Percentiles rank a stretch among this genome's conserved stretches.
These are phyloP conservation scores for Canavalia gladiata DNA, from an alignment of 306 rosid genomes.

Conservation along the genomic window DNA sequence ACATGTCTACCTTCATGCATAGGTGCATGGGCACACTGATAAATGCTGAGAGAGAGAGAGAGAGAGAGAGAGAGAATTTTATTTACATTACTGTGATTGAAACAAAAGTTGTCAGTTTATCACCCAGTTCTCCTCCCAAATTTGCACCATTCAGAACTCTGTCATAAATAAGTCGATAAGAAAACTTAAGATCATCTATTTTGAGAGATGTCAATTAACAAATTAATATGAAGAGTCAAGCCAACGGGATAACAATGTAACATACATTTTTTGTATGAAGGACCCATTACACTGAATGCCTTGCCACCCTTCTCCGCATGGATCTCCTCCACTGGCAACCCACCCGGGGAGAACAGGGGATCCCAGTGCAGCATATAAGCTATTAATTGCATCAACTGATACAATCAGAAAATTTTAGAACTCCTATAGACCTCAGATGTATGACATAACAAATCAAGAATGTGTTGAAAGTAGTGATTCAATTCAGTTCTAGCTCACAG, in stretches of 20 bases:
- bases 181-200: slow-evolving; percentile 32
- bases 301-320: slow-evolving; percentile 97
- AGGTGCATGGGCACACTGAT: not conserved
- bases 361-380: slow-evolving; percentile 75
- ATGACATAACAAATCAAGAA: slow-evolving; percentile 34
- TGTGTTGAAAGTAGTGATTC: slow-evolving; percentile 11
- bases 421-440: slow-evolving; percentile 30
- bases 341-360: slow-evolving; percentile 88
- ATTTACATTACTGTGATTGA: slow-evolving; percentile 78
- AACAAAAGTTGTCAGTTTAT: slow-evolving; percentile 69
- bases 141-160: slow-evolving; percentile 87
- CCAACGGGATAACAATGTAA: slow-evolving; percentile 34
- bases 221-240: slow-evolving; percentile 30
- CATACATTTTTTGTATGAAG: slow-evolving; percentile 72
- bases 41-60: not conserved
- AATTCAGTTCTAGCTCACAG: slow-evolving; percentile 18
- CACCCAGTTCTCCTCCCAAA: slow-evolving; percentile 92
- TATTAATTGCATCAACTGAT: slow-evolving; percentile 92
- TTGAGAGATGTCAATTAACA: slow-evolving; percentile 33
- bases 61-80: slow-evolving; percentile 39
- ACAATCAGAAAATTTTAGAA: slow-evolving; percentile 53
- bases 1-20: not conserved
- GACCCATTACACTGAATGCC: slow-evolving; percentile 83
- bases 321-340: slow-evolving; percentile 89
- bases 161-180: slow-evolving; percentile 53